Evolutionary conservation across 345 rosid genomes (phyloP), one percentile per base, ranked within the genome.

Genomic region (Camelina hispida): DNA sequence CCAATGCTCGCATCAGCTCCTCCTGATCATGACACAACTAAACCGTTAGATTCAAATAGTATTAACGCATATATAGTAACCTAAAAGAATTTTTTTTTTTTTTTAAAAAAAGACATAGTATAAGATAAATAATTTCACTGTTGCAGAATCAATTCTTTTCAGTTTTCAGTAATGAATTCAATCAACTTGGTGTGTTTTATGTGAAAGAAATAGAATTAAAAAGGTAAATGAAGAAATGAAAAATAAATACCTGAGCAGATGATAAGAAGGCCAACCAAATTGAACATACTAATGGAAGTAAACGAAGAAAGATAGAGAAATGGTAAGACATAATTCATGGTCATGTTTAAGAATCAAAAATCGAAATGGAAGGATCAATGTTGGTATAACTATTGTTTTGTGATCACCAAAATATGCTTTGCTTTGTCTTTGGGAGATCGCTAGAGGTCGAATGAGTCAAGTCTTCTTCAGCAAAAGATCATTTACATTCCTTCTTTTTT

Each of bases 1-100:
- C 97, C 97, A 22, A 91, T 76, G 15, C 68, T 68, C 15, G 82
- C 93, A 47, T 81, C 76, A 13, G 50, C 82, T 78, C 85, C 91
- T 57, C 85, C 91, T 57, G 48, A 60, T 35, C 38, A 10, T 74
- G 20, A 57, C 44, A 32, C 46, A 47, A 13, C 4, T 28, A 56
- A 56, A 44, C 13, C 25, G 69, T 65, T 51, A 34, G 11, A 70
- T 58, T 74, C 61, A 66, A 74, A 74, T 66, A n/a, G n/a, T n/a
- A 1, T 55, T 51, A 28, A 30, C 62, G 0, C 23, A 38, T 56
- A 47, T 25, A 55, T 16, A 69, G 2, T 35, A 22, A 15, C 22
- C 11, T 35, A 4, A 0, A 52, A 5, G n/a, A n/a, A n/a, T n/a
- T n/a, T n/a, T n/a, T n/a, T n/a, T n/a, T n/a, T n/a, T n/a, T n/a